phyloP scores from a whole-genome alignment of 2,329 filamentous ascomycete genomes.

The Trichoderma polysporum region DNA sequence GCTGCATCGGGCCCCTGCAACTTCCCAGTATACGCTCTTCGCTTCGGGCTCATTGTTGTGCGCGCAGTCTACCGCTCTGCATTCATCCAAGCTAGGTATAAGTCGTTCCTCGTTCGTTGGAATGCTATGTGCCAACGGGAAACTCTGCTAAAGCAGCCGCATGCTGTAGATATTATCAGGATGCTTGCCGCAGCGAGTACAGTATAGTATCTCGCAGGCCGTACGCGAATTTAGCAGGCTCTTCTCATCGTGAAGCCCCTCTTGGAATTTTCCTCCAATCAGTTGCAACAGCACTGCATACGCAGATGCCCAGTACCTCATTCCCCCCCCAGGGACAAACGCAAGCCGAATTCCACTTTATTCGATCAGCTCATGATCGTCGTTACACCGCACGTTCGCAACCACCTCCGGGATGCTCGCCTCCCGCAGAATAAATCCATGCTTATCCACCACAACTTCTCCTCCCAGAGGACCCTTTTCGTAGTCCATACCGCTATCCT shows the following conservation, averaged over 20 bases:
- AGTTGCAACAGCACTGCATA: background rate
- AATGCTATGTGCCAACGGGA: background rate
- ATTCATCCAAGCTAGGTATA: background rate
- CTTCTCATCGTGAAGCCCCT: too few species aligned
- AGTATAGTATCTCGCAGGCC: background rate
- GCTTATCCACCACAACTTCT: constrained; percentile 28
- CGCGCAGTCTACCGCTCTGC: background rate
- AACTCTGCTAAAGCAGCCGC: background rate
- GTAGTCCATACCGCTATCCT: constrained; percentile 19
- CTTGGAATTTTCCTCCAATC: background rate
- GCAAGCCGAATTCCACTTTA: background rate
- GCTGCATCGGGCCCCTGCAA: background rate
- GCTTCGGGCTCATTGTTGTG: background rate
- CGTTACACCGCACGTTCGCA: constrained; percentile 22
- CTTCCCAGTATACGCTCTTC: background rate
- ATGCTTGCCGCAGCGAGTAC: background rate
- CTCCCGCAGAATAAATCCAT: constrained; percentile 31
- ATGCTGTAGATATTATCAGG: background rate
- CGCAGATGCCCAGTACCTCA: background rate
- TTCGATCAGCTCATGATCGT: constrained; percentile 18
- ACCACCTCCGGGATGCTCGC: constrained; percentile 26
- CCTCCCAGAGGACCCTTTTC: constrained; percentile 24
- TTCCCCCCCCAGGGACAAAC: background rate
- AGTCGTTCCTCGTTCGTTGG: background rate
- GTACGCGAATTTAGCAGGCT: background rate